Conservation (phyloP, 1,139 yeast genomes). For the Scheffersomyces cryptocercus region DNA sequence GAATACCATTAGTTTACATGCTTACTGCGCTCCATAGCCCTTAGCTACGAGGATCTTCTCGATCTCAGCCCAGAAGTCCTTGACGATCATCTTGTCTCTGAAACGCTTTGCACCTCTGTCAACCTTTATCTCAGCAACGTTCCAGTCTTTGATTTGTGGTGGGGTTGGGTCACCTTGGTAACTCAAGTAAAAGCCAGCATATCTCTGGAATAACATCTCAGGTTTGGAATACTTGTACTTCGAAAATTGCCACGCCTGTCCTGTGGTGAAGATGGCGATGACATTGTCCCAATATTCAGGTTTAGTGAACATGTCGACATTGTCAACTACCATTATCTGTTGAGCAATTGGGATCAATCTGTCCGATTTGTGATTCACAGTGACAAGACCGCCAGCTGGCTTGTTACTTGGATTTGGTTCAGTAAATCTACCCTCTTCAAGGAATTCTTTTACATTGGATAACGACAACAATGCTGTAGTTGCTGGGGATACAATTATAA, state of each 20-base stretch:
- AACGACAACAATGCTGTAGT: constrained; percentile 86
- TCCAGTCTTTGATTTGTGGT: constrained; percentile 77
- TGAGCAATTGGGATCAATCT: constrained; percentile 54
- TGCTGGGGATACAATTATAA: constrained; percentile 88
- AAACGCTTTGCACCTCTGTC: constrained; percentile 81
- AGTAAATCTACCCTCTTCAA: constrained; percentile 73
- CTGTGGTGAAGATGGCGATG: constrained; percentile 93
- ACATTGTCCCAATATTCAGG: constrained; percentile 98
- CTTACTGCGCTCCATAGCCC: constrained; percentile 34
- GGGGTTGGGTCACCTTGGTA: constrained; percentile 84
- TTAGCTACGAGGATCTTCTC: constrained; percentile 58
- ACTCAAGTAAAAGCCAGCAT: constrained; percentile 78
- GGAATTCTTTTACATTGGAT: constrained; percentile 76
- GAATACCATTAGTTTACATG: no score
- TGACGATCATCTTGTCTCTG: constrained; percentile 84
- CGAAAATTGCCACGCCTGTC: constrained; percentile 96
- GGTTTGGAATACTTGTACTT: constrained; percentile 85
- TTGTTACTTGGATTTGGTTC: constrained; percentile 52
- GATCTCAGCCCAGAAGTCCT: constrained; percentile 77
- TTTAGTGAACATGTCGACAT: constrained; percentile 83
- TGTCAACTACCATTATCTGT: constrained; percentile 79
- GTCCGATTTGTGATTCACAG: constrained; percentile 58
- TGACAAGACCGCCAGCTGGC: constrained; percentile 45
- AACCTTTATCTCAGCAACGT: constrained; percentile 72
- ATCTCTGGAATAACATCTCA: constrained; percentile 74